A percentile compares a stretch with the other conserved stretches of the same genome.
Evolutionary conservation across 306 rosid genomes (phyloP).

Genomic region (Cotoneaster glaucophyllus): DNA sequence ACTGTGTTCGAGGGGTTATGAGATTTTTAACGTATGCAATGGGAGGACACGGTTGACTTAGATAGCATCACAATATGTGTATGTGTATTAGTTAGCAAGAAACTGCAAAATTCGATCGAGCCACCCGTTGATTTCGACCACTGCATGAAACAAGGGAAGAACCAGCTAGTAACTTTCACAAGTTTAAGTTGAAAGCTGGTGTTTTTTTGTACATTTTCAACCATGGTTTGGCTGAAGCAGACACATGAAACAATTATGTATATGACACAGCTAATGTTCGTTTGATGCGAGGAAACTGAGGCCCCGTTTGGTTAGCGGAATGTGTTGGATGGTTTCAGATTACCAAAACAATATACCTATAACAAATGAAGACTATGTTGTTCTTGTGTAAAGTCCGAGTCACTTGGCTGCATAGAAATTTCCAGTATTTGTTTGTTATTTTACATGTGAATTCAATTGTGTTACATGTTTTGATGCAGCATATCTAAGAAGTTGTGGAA

Average conservation of each 20-base stretch:
- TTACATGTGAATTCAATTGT: neutral
- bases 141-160: too few relatives aligned
- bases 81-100: neutral
- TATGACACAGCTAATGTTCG: neutral
- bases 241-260: neutral
- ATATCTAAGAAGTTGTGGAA: neutral
- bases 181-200: neutral
- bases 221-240: too few relatives aligned
- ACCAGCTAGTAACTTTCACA: too few relatives aligned
- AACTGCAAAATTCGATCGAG: neutral
- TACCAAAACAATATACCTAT: neutral
- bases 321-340: neutral
- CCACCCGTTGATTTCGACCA: too few relatives aligned
- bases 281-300: neutral
- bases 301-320: neutral
- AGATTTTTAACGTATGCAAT: neutral
- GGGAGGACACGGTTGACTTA: neutral
- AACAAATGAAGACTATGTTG: neutral
- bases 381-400: neutral
- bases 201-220: too few relatives aligned
- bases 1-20: neutral
- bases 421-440: neutral
- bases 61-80: neutral
- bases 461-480: neutral
- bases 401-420: neutral